phyloP scores from a whole-genome alignment of 2,329 filamentous ascomycete species.

The Fusarium multiceps region DNA sequence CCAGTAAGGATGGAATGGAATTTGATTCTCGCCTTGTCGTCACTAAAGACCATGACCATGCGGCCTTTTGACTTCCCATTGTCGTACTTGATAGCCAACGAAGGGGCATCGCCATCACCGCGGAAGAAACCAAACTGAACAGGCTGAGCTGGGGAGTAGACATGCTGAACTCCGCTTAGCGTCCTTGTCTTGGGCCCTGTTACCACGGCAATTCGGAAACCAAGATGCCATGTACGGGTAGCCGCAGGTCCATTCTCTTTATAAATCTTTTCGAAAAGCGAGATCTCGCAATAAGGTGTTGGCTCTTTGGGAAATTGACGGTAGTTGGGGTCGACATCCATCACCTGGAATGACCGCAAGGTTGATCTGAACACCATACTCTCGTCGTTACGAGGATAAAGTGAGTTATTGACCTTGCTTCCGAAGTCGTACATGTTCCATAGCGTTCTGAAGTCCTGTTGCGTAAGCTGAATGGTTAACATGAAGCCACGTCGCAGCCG shows the following conservation, averaged over 20 bases:
- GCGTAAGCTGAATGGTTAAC: constrained; percentile 75
- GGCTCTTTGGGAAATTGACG: constrained; percentile 81
- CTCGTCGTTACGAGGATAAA: constrained; percentile 78
- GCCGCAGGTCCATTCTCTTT: constrained; percentile 79
- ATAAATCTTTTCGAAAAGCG: constrained; percentile 77
- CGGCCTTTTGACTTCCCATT: constrained; percentile 73
- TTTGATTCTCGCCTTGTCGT: constrained; percentile 75
- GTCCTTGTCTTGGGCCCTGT: constrained; percentile 83
- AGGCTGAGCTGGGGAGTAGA: constrained; percentile 71
- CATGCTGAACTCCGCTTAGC: constrained; percentile 79
- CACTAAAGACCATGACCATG: constrained; percentile 81
- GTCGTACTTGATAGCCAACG: constrained; percentile 76
- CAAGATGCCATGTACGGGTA: constrained; percentile 77
- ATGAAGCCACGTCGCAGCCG: constrained; percentile 80
- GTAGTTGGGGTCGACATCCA: constrained; percentile 76
- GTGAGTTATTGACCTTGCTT: constrained; percentile 76
- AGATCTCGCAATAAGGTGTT: constrained; percentile 75
- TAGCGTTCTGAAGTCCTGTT: constrained; percentile 81
- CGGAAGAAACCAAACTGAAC: constrained; percentile 83
- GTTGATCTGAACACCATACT: constrained; percentile 74
- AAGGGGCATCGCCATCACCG: constrained; percentile 75
- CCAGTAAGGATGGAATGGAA: constrained; percentile 81
- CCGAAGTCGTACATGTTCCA: constrained; percentile 90
- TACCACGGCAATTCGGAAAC: constrained; percentile 81
- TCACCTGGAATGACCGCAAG: constrained; percentile 82